Percentiles rank a stretch among this genome's conserved stretches.
phyloP scores from a whole-genome alignment of 257 asterid genomes.

The Agastache rugosa region DNA sequence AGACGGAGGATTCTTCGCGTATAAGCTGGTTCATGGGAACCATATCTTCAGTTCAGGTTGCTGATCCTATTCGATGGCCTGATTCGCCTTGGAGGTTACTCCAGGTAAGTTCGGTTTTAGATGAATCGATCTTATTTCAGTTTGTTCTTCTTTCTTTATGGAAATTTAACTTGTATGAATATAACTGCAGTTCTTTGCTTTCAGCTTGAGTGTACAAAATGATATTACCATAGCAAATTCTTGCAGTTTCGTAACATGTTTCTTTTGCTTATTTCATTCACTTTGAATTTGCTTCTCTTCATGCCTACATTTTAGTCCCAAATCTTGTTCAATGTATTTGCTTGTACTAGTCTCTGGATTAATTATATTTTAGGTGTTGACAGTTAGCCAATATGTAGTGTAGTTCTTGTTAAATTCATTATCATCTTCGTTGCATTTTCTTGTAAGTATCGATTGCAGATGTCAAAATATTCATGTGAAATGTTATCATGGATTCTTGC shows the following conservation, averaged over 20 bases:
- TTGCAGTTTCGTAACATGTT: not conserved
- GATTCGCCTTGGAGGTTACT: constrained; percentile 99
- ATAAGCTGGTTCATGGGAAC: constrained; percentile 99
- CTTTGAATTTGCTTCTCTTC: no score
- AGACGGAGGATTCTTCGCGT: constrained; percentile 93
- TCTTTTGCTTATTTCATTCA: not conserved
- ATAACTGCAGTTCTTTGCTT: no score
- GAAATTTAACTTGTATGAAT: not conserved
- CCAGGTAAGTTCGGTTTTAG: constrained; percentile 58
- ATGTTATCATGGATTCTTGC: not conserved
- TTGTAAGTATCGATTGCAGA: not conserved
- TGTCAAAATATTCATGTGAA: not conserved
- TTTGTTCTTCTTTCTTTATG: not conserved
- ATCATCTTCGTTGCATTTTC: not conserved
- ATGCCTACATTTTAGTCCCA: not conserved
- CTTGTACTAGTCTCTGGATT: not conserved
- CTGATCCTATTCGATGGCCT: constrained; percentile 91
- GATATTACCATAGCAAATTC: no score
- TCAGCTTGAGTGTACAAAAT: no score
- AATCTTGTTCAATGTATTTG: not conserved
- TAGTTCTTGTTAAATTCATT: not conserved
- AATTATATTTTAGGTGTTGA: constrained; percentile 3
- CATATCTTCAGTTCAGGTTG: constrained; percentile 72
- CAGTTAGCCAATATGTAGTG: not conserved
- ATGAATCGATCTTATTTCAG: not conserved